These are phyloP conservation scores for Eudorina sp. DNA, from an alignment of 139 green algal species.

Conservation along the genomic window DNA sequence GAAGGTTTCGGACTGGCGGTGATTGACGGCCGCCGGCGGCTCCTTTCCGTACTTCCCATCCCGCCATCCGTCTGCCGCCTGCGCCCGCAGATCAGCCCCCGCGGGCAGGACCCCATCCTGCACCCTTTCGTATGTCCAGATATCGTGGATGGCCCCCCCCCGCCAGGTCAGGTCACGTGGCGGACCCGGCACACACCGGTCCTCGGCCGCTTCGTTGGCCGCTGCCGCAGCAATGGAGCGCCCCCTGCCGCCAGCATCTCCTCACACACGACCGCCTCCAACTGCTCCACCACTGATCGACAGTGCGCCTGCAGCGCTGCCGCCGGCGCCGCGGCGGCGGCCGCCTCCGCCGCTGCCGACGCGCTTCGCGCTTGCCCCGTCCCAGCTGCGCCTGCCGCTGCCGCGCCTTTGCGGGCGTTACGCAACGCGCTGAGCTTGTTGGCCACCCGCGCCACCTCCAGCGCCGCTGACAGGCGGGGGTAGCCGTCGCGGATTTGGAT, in stretches of 20 bases:
- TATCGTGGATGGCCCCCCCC: no score
- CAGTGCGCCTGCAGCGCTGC: conserved; percentile 19
- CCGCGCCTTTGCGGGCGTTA: background rate
- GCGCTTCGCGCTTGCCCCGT: background rate
- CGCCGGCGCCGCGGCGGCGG: background rate
- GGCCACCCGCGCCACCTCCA: conserved; percentile 8
- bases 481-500: background rate
- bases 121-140: no score
- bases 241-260: background rate
- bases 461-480: background rate
- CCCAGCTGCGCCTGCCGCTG: background rate
- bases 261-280: conserved; percentile 11
- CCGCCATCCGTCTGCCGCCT: no score
- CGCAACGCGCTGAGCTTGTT: background rate
- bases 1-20: no score
- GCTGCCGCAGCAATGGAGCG: background rate
- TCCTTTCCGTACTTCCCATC: no score
- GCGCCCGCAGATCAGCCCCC: no score
- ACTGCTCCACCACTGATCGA: background rate
- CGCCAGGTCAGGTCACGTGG: no score
- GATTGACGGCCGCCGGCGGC: no score
- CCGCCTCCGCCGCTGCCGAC: background rate
- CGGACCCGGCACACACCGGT: background rate
- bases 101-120: no score
- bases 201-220: background rate